Base-by-base conservation (phyloP, 352 stramenopile species). In the Phytophthora boehmeriae region DNA sequence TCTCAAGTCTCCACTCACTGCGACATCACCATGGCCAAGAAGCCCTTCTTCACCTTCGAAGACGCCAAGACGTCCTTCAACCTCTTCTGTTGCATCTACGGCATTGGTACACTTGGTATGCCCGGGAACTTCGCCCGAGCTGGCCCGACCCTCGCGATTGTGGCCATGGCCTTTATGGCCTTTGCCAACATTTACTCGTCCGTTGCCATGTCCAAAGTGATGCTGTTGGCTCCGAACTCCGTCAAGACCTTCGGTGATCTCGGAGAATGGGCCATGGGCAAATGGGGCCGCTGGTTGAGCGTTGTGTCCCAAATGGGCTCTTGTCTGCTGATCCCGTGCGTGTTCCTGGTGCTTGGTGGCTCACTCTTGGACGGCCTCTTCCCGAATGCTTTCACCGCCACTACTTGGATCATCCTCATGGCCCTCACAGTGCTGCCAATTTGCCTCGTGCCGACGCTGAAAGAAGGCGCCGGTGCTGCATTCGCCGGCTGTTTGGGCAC, bases 21-120 rank as follows among this genome's bases (percentile, higher is more conserved):
- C 16, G 4, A 17, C 34, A 17, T 39, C 34, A 11, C 14, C 34
- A 44, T 44, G 38, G 38, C 38, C 38, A 44, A 44, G 38, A 44
- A 44, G 8, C 38, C 38, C 16, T 44, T 44, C 38, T 44, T 44
- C 38, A 44, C 38, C 14, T 44, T 44, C n/a, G 38, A 44, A 44
- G 38, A 44, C 38, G 38, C 38, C 38, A 44, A 44, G 38, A 44
- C 38, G 38, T 19, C 38, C 13, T 44, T 44, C 38, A 44, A 44
- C 38, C 38, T 44, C 38, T 44, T 44, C 38, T 44, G 38, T 16
- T 44, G 38, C 38, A 44, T 44, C 38, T 44, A 44, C 38, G 38
- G 38, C 38, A 44, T 44, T 44, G 38, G 38, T 44, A 44, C 38
- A 17, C 38, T 44, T 44, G 38, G 38, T 44, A 44, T 44, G 38